Base-by-base conservation (phyloP, 2,329 filamentous ascomycete genomes). In the Penicillium sp. region DNA sequence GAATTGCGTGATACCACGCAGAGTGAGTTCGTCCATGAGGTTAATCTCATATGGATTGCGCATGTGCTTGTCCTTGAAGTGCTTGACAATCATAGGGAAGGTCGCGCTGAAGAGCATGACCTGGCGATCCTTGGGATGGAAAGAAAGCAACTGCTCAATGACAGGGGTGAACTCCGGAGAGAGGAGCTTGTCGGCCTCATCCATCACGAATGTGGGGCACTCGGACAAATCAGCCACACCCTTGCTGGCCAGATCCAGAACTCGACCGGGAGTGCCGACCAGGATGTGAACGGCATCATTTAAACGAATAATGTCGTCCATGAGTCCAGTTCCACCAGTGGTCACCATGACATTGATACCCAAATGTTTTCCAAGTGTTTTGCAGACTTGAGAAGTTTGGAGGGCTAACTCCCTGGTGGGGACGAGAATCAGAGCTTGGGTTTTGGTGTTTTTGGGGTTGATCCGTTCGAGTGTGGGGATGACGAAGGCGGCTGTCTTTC, bases 61-160 rank as follows among this genome's bases (percentile, higher is more conserved):
- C 91, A 99, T 97, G 79, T 99, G 94, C 78, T 96, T 96, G 75
- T 99, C 94, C 69, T 86, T 97, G 77, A 99, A 99, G 65, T 90
- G 87, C 79, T 99, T 97, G 67, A 99, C 94, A 49, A 96, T 94
- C 63, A 97, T 79, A 15, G 94, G 94, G 76, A 99, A 99, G 3
- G 94, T 99, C 54, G 95, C 95, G 64, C 91, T 96, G 80, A 99
- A 99, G 55, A 99, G 87, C 94, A 99, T 99, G 67, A 99, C 92
- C 76, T 99, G 94, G 52, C 94, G 89, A 70, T 99, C 93, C 74
- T 94, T 96, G 58, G 94, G 93, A 72, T 97, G 93, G 76, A 96
- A 97, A 59, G 90, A 88, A 43, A 99, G 82, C 18, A 99, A 82
- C 72, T 99, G 91, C 75, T 99, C 95, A 62, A 99, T 96, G 58